These are phyloP conservation scores for Astrephomene gubernaculifera DNA, from an alignment of 139 green algal species.

Conservation along the genomic window DNA sequence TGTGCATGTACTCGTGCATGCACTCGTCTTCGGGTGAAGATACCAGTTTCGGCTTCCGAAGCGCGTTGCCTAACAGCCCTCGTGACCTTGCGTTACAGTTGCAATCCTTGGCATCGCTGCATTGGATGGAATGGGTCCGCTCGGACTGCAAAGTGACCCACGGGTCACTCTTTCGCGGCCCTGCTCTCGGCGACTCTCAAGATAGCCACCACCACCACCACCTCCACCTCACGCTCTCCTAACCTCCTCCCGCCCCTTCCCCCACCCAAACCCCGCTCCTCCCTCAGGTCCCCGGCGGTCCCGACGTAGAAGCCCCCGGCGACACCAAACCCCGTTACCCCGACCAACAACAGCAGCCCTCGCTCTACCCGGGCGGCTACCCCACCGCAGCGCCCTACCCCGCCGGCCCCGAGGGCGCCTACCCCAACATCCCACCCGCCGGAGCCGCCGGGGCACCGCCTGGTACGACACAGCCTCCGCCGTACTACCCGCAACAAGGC, in stretches of 20 bases:
- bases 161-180: not conserved
- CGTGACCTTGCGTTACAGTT: not conserved
- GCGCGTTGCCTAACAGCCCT: not conserved
- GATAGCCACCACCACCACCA: not conserved
- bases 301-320: not conserved
- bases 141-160: not conserved
- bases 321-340: not conserved
- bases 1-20: too few species aligned
- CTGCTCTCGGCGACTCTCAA: not conserved
- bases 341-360: not conserved
- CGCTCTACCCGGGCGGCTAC: not conserved
- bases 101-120: not conserved
- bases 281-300: not conserved
- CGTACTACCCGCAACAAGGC: too few species aligned
- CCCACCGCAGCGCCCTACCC: not conserved
- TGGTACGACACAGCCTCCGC: too few species aligned
- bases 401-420: not conserved
- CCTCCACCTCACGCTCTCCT: not conserved
- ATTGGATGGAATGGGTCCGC: not conserved
- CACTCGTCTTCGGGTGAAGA: too few species aligned
- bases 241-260: too few species aligned
- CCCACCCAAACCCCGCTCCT: not conserved
- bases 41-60: not conserved
- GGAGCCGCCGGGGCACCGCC: not conserved
- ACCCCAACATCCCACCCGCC: not conserved